These are phyloP conservation scores for Mycena venus DNA, from an alignment of 768 basidiomycete genomes.

Conservation along the genomic window DNA sequence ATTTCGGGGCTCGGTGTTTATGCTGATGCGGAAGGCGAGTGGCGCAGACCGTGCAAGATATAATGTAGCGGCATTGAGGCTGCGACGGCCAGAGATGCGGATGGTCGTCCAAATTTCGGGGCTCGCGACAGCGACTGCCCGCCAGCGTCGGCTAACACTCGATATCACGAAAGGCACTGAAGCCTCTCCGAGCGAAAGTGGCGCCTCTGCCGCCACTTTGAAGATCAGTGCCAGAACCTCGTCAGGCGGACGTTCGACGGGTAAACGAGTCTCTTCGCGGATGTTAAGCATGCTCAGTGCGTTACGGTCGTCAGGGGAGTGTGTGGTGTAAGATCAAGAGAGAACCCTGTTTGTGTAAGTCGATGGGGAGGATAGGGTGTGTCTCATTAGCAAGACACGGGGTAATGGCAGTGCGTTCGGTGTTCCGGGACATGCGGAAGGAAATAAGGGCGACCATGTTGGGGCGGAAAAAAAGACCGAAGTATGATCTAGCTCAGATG, in stretches of 20 bases:
- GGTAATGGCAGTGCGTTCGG: no score
- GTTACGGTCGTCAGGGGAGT: neutral
- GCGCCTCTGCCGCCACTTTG: neutral
- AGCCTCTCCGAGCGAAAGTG: neutral
- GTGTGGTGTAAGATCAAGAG: no score
- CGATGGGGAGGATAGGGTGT: no score
- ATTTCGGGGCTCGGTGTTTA: neutral
- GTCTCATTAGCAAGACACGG: no score
- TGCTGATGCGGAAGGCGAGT: neutral
- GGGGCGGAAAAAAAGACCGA: no score
- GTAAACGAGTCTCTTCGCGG: neutral
- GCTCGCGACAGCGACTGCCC: neutral
- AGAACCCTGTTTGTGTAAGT: no score
- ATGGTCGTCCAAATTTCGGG: conserved; percentile 11
- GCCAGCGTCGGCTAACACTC: neutral
- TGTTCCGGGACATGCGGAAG: no score
- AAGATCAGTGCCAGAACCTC: conserved; percentile 10
- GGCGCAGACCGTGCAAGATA: neutral
- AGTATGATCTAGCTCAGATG: no score
- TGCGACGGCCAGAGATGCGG: neutral
- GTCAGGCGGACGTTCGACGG: neutral
- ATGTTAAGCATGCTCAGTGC: neutral
- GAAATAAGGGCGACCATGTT: no score
- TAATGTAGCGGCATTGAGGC: neutral
- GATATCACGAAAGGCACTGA: neutral